These are phyloP conservation scores for Erodium texanum DNA, from an alignment of 441 rosid species.

Conservation along the genomic window DNA sequence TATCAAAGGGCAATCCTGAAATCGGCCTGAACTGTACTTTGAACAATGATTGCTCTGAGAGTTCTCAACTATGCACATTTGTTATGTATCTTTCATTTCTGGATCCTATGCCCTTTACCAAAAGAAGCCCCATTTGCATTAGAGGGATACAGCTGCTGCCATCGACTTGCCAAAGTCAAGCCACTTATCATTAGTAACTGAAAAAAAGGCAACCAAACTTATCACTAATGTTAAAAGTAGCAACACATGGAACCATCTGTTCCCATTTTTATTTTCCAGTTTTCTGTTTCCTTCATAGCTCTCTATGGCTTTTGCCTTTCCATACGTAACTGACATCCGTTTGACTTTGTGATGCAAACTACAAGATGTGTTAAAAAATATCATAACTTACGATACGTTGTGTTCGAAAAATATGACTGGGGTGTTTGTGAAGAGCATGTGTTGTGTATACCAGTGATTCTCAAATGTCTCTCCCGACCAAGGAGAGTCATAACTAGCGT, in stretches of 20 bases:
- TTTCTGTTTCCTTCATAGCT: not conserved
- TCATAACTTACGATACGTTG: no score
- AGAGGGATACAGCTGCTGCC: not conserved
- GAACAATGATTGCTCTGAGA: not conserved
- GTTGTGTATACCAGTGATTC: no score
- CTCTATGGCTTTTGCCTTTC: no score
- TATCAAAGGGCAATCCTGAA: not conserved
- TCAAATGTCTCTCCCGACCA: no score
- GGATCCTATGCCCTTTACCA: not conserved
- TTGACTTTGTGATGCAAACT: no score
- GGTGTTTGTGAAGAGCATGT: no score
- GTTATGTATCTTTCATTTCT: not conserved
- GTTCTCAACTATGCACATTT: not conserved
- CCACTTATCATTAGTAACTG: conserved; percentile 21
- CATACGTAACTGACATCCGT: no score
- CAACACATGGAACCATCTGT: not conserved
- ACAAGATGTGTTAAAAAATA: no score
- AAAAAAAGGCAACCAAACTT: conserved; percentile 20
- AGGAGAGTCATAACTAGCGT: no score
- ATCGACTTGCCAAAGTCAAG: not conserved
- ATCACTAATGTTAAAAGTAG: not conserved
- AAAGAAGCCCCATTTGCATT: not conserved
- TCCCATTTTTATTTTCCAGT: not conserved
- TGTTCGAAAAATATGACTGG: no score
- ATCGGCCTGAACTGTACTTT: not conserved